A percentile compares a stretch with the other conserved stretches of the same genome.
Conservation (phyloP, 1,284 basidiomycete species). For the Ceratobasidium sp. region DNA sequence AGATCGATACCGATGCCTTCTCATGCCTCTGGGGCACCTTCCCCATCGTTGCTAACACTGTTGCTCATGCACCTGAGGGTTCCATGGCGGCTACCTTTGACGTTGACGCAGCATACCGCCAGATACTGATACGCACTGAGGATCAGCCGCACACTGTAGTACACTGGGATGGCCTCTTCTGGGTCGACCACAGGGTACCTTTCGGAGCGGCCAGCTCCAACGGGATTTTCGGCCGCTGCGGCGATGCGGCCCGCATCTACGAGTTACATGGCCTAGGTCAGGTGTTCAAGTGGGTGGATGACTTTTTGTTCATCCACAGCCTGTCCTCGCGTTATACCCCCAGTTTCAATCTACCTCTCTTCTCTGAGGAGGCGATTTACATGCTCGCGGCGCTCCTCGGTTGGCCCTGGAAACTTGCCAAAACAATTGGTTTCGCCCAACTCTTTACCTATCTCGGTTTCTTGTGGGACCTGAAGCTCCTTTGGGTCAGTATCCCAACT, state of each 20-base stretch:
- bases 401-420: constrained; percentile 53
- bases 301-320: constrained; percentile 54
- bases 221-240: constrained; percentile 54
- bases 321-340: constrained; percentile 25
- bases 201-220: constrained; percentile 55
- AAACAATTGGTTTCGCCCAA: constrained; percentile 47
- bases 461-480: constrained; percentile 50
- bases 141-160: constrained; percentile 52
- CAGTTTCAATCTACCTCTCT: constrained; percentile 42
- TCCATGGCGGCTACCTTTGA: constrained; percentile 53
- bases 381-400: constrained; percentile 48
- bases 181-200: constrained; percentile 51
- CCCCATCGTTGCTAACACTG: not conserved
- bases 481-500: constrained; percentile 1
- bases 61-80: constrained; percentile 45
- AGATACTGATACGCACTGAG: constrained; percentile 51
- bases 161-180: constrained; percentile 50
- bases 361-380: constrained; percentile 46
- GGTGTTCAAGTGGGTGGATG: constrained; percentile 56
- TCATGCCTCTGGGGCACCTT: constrained; percentile 53
- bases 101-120: constrained; percentile 53
- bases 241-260: constrained; percentile 54
- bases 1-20: constrained; percentile 51
- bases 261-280: constrained; percentile 45
- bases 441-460: constrained; percentile 54